Evolutionary conservation across 331 rosid genomes (phyloP), one percentile per base, ranked within the genome.

Genomic region (Dryas integrifolia): DNA sequence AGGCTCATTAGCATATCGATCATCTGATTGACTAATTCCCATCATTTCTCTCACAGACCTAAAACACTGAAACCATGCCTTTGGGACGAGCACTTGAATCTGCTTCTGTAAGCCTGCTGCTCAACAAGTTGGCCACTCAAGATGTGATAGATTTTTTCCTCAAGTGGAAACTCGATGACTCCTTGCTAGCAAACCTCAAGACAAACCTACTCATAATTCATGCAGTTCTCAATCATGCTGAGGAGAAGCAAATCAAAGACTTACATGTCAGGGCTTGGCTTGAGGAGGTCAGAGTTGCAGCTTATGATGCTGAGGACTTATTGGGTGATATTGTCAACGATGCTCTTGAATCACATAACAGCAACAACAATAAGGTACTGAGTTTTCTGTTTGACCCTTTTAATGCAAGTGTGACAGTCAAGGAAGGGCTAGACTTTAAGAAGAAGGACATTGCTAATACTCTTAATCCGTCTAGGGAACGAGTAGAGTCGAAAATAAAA

Each of bases 201-300:
- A 52, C 13, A 8, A 46, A 24, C 7, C 8, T 77, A 8, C 58
- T 41, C 7, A 53, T 59, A 2, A 48, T 62, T 40, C 72, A n/a
- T 12, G 35, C 44, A 24, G 57, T 77, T 35, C 73, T 77, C 53
- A 67, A 69, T 62, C 65, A 77, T 62, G 76, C 81, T 10, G 81
- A 77, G 70, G 30, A 60, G 70, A 61, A 39, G 65, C 70, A 76
- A 60, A 11, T 69, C 3, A 15, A 5, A 4, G 60, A 69, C 57
- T 39, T 2, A n/a, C 3, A 11, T 52, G 81, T 77, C 48, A 77
- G 52, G 15, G 70, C 50, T 6, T 69, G 81, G 76, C 30, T 65
- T 3, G 71, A 77, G 15, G 76, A 69, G 35, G 76, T 77, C 58
- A 77, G 67, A 4, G 76, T 69, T 14, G 76, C 53, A 4, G 47